Percentiles rank a stretch among this genome's conserved stretches.
phyloP scores from a whole-genome alignment of 108 stramenopile genomes.

The Pseudonitzschia multiseries region DNA sequence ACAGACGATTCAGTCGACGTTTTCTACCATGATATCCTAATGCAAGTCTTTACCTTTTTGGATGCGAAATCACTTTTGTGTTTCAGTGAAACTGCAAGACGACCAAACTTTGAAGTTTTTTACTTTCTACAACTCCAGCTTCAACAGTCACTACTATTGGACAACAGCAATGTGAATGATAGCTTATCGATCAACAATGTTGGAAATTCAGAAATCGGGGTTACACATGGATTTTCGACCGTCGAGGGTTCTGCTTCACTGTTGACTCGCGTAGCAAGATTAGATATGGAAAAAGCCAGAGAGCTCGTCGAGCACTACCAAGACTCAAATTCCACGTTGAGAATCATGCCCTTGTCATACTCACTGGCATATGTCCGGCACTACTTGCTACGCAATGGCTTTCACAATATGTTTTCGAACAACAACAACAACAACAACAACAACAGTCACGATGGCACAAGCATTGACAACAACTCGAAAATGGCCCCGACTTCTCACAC shows the following conservation, averaged over 20 bases:
- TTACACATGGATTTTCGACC: conserved; percentile 4
- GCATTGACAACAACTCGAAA: conserved; percentile 10
- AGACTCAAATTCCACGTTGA: conserved; percentile 59
- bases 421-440: conserved; percentile 3
- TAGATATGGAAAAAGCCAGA: conserved; percentile 47
- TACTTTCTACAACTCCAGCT: conserved; percentile 78
- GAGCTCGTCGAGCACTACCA: conserved; percentile 57
- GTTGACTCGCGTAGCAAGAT: conserved; percentile 44
- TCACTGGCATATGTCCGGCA: conserved; percentile 60
- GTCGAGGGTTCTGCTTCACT: conserved; percentile 51
- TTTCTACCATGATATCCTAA: conserved; percentile 76
- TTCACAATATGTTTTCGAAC: conserved; percentile 27
- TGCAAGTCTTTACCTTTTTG: conserved; percentile 65
- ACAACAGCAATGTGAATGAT: conserved; percentile 3
- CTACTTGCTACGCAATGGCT: conserved; percentile 34
- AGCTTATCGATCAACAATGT: conserved; percentile 1
- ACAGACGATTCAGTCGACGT: conserved; percentile 27
- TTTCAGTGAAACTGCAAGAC: conserved; percentile 70
- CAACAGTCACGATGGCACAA: neutral
- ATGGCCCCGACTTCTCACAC: conserved; percentile 24
- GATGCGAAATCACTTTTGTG: conserved; percentile 54
- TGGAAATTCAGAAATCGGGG: neutral
- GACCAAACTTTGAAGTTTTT: conserved; percentile 73
- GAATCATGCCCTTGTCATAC: conserved; percentile 61
- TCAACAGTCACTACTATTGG: conserved; percentile 56